Base-by-base conservation (phyloP, 2,329 filamentous ascomycete species). In the Aspergillus tanneri region DNA sequence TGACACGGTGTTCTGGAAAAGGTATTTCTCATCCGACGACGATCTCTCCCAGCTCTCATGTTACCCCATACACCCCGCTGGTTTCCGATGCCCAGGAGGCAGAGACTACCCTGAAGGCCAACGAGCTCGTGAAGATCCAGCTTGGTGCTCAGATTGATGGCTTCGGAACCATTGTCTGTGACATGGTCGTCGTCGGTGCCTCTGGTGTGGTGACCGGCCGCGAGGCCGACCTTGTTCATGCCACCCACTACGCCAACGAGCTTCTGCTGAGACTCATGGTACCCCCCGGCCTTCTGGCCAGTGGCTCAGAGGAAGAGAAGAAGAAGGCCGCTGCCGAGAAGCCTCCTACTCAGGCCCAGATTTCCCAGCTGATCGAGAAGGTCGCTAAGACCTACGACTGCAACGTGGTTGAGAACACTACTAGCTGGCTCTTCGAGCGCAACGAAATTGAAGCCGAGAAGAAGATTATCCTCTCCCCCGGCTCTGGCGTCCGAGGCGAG, bases 81-180 rank as follows among this genome's bases (percentile, higher is more conserved):
- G 84, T 83, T 60, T 85, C 90, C 56, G 93, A 99, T 66, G 79
- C 86, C 70, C 84, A 86, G 69, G 93, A 99, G 78, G 89, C 92
- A 53, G 82, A 80, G 49, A 79, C 81, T 40, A 84, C 85, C 65
- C 80, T 99, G 62, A 88, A 96, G 77, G 81, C 86, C 43, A 87
- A 85, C 54, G 93, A 99, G 77, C 76, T 88, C 53, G 82, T 96
- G 75, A 99, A 99, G 83, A 93, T 99, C 70, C 93, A 99, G 77
- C 84, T 99, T n/a, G 93, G 93, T 66, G 93, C 93, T 43, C 93
- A 99, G 77, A 96, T 99, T 56, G 90, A 97, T 75, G 93, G 93
- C 46, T 95, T 97, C 67, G 90, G 90, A 62, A 88, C 92, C 60
- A 96, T 99, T 68, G 88, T 96, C 62, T 96, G 93, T 76, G 88